Conservation (phyloP, 2,329 filamentous ascomycete species). For the Aspergillus hortae region DNA sequence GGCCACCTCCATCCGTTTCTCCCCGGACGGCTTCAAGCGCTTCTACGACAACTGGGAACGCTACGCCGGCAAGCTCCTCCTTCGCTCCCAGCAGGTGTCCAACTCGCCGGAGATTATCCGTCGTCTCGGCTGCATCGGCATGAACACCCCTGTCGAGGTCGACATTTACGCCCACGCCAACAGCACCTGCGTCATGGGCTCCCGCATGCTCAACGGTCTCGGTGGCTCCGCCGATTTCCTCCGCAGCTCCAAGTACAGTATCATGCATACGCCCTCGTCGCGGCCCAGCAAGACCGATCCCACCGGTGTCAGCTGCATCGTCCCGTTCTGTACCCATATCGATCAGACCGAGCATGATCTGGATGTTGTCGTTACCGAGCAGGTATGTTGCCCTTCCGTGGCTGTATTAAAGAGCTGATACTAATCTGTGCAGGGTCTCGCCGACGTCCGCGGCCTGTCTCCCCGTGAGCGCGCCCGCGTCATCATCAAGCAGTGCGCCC, state of each 20-base stretch:
- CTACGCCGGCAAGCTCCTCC: constrained; percentile 77
- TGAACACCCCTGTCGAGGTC: constrained; percentile 93
- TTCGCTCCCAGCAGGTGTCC: constrained; percentile 82
- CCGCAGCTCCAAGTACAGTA: constrained; percentile 74
- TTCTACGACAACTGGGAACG: constrained; percentile 83
- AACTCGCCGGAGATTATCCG: constrained; percentile 91
- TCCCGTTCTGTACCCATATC: constrained; percentile 90
- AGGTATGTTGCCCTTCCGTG: constrained; percentile 27
- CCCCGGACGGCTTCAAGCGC: constrained; percentile 82
- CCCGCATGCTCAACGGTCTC: constrained; percentile 81
- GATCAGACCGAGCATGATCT: constrained; percentile 93
- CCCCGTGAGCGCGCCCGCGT: constrained; percentile 77
- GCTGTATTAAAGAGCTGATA: not conserved
- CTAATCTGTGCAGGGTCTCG: constrained; percentile 60
- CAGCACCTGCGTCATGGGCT: constrained; percentile 84
- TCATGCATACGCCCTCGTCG: constrained; percentile 88
- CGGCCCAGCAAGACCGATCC: constrained; percentile 80
- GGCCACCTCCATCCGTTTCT: constrained; percentile 86
- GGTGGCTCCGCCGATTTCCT: constrained; percentile 81
- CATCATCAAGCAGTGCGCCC: constrained; percentile 82
- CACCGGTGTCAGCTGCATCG: constrained; percentile 77
- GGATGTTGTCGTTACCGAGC: constrained; percentile 77
- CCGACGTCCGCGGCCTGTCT: constrained; percentile 77
- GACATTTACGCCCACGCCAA: constrained; percentile 95
- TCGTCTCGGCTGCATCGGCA: constrained; percentile 80